Conservation (phyloP, 345 rosid species). For the Sonneratia caseolaris region DNA sequence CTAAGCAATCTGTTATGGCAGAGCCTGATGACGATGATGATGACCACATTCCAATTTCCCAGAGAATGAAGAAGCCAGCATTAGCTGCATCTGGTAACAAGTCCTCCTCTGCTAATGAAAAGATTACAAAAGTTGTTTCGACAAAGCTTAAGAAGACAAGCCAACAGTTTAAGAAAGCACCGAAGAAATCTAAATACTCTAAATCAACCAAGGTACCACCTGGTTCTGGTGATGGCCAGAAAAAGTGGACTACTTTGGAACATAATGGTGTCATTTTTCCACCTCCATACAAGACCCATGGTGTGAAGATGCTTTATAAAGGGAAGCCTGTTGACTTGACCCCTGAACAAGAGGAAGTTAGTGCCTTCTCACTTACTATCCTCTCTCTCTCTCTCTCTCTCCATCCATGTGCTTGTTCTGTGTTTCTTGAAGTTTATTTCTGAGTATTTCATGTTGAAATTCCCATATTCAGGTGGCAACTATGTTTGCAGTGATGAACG, state of each 20-base stretch:
- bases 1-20: slow-evolving; percentile 41
- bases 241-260: slow-evolving; percentile 91
- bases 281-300: slow-evolving; percentile 79
- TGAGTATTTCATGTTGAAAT: slow-evolving; percentile 6
- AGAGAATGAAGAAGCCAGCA: slow-evolving; percentile 26
- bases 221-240: slow-evolving; percentile 86
- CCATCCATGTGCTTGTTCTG: neutral
- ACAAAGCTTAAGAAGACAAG: slow-evolving; percentile 37
- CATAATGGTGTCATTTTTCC: slow-evolving; percentile 97
- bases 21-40: slow-evolving; percentile 48
- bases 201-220: slow-evolving; percentile 63
- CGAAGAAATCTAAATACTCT: slow-evolving; percentile 48
- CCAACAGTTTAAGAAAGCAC: slow-evolving; percentile 46
- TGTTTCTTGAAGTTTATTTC: neutral
- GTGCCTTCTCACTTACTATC: slow-evolving; percentile 12
- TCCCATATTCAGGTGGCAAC: slow-evolving; percentile 60
- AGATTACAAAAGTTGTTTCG: slow-evolving; percentile 39
- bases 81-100: slow-evolving; percentile 31
- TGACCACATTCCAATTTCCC: slow-evolving; percentile 65
- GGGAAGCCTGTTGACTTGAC: slow-evolving; percentile 74
- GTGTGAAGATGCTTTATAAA: slow-evolving; percentile 75
- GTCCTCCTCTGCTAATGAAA: slow-evolving; percentile 39
- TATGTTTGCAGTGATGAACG: slow-evolving; percentile 85
- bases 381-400: neutral
- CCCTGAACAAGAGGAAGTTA: slow-evolving; percentile 78